Conservation (phyloP, 139 green algal genomes). For the Desmodesmus armatus region DNA sequence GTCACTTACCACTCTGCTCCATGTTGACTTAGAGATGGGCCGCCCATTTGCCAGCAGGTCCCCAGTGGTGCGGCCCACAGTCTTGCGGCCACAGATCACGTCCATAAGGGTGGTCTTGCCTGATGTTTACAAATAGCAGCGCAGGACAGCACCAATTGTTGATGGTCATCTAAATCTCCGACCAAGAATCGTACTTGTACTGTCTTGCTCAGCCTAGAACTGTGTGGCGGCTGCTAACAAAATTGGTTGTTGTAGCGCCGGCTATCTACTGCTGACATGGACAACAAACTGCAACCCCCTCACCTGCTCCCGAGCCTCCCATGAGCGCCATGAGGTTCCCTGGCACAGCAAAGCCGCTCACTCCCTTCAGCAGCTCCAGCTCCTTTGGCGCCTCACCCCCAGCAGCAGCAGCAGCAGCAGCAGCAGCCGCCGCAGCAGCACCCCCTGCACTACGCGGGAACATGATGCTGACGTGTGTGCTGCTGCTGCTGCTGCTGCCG, state of each 20-base stretch:
- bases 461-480: too few relatives aligned
- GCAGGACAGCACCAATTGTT: too few relatives aligned
- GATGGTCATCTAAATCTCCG: too few relatives aligned
- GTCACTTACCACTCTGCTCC: conserved; percentile 4
- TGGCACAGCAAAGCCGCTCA: conserved; percentile 51
- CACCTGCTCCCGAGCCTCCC: conserved; percentile 62
- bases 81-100: conserved; percentile 84
- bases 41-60: conserved; percentile 74
- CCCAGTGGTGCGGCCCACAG: conserved; percentile 74
- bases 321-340: conserved; percentile 73
- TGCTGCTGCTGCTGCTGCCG: not conserved
- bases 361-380: conserved; percentile 60
- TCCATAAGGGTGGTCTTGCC: conserved; percentile 88
- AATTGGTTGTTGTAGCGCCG: not conserved
- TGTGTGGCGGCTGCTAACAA: not conserved
- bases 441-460: too few relatives aligned
- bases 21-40: conserved; percentile 73
- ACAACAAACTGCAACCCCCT: too few relatives aligned
- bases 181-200: too few relatives aligned
- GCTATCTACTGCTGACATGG: too few relatives aligned
- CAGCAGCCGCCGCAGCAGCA: too few relatives aligned
- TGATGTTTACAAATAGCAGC: too few relatives aligned
- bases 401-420: too few relatives aligned
- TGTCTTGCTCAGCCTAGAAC: too few relatives aligned
- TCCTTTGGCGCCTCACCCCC: not conserved